Conservation (phyloP, 2,329 filamentous ascomycete species). For the Pyricularia pennisetigena region DNA sequence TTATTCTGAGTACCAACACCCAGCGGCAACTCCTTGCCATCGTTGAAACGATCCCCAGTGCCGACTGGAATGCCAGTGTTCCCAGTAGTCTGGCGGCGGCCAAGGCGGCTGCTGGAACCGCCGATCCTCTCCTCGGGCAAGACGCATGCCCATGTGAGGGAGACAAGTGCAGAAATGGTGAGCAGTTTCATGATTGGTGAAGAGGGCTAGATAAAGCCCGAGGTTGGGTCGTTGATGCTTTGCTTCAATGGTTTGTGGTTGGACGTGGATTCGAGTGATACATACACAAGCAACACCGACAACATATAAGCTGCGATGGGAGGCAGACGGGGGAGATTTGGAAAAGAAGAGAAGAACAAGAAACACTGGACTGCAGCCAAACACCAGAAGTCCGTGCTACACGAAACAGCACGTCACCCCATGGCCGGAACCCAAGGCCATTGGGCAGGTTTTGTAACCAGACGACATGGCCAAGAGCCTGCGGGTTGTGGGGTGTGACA, state of each 20-base stretch:
- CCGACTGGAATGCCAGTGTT: conserved; percentile 24
- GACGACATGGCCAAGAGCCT: background rate
- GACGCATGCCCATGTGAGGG: conserved; percentile 19
- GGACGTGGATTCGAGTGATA: background rate
- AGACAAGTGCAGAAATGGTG: background rate
- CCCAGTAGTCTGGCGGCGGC: conserved; percentile 7
- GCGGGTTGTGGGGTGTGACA: background rate
- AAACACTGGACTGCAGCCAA: background rate
- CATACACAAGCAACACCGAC: background rate
- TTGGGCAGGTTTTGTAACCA: background rate
- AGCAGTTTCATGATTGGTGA: background rate
- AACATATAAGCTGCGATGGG: background rate
- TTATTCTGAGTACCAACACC: conserved; percentile 25
- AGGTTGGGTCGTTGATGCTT: background rate
- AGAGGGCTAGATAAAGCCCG: background rate
- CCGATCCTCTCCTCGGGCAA: conserved; percentile 23
- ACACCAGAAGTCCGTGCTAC: background rate
- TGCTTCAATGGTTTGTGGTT: background rate
- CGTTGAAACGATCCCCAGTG: conserved; percentile 30
- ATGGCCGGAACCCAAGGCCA: background rate
- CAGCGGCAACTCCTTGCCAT: conserved; percentile 25
- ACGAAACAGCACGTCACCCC: background rate
- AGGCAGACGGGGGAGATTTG: background rate
- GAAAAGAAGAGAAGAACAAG: background rate
- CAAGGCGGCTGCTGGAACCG: background rate